Evolutionary conservation across 2,329 filamentous ascomycete genomes (phyloP).

Genomic region (Aspergillus chevalieri): DNA sequence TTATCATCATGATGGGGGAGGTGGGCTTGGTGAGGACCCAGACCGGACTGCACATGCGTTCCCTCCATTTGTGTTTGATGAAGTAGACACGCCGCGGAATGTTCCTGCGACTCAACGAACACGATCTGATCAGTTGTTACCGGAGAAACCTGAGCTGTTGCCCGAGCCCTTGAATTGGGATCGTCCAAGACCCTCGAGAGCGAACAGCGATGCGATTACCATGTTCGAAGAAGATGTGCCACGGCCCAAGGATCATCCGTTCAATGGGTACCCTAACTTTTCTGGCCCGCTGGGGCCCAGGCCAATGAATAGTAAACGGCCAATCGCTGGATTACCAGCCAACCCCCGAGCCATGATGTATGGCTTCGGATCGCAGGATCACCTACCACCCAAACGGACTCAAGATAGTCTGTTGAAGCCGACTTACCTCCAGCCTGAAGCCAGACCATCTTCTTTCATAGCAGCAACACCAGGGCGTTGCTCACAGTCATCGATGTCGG

Average conservation of each 20-base stretch:
- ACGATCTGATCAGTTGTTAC: slow-evolving; percentile 29
- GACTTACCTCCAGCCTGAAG: slow-evolving; percentile 6
- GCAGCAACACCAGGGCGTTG: too few relatives aligned
- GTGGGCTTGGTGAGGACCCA: background rate
- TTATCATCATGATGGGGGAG: slow-evolving; percentile 1
- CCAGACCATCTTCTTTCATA: too few relatives aligned
- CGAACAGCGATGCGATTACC: slow-evolving; percentile 27
- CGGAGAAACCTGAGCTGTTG: slow-evolving; percentile 30
- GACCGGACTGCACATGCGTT: background rate
- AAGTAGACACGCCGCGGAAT: slow-evolving; percentile 21
- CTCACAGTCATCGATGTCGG: background rate
- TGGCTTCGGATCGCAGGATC: slow-evolving; percentile 15
- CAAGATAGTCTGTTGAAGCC: slow-evolving; percentile 9
- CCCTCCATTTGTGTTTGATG: background rate
- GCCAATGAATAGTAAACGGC: slow-evolving; percentile 6
- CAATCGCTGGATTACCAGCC: slow-evolving; percentile 24
- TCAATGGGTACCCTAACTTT: slow-evolving; percentile 6
- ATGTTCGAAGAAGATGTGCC: slow-evolving; percentile 32
- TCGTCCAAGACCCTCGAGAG: slow-evolving; percentile 16
- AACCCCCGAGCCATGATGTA: slow-evolving; percentile 32
- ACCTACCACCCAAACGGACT: slow-evolving; percentile 6
- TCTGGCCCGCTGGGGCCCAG: slow-evolving; percentile 1
- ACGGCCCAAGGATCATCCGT: slow-evolving; percentile 8
- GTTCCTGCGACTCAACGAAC: slow-evolving; percentile 30
- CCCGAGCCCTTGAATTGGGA: slow-evolving; percentile 34